Percentiles rank a stretch among this genome's conserved stretches.
phyloP scores from a whole-genome alignment of 139 green algal species.

The Bryopsis sp. region DNA sequence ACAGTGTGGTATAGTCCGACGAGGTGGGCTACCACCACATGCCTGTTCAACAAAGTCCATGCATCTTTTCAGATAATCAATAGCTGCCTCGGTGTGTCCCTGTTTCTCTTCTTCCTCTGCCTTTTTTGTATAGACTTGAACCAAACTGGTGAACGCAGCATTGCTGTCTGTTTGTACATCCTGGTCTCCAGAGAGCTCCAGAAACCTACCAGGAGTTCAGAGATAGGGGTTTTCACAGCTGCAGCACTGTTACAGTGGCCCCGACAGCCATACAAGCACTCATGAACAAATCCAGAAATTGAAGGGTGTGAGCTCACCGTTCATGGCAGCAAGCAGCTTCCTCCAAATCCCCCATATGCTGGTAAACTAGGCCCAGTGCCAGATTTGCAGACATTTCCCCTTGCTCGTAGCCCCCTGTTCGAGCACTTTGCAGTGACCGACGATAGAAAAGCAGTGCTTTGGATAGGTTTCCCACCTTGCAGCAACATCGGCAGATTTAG shows the following conservation, averaged over 20 bases:
- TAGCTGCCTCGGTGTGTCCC: constrained; percentile 21
- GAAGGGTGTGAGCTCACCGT: constrained; percentile 4
- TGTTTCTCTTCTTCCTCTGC: constrained; percentile 34
- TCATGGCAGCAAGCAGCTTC: constrained; percentile 40
- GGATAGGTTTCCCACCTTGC: neutral
- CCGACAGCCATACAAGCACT: too few relatives aligned
- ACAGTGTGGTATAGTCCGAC: too few relatives aligned
- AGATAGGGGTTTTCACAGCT: too few relatives aligned
- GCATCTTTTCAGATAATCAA: constrained; percentile 33
- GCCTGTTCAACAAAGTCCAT: constrained; percentile 29
- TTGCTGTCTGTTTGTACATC: too few relatives aligned
- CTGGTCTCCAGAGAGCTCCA: constrained; percentile 8
- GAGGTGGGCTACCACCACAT: too few relatives aligned
- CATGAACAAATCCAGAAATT: too few relatives aligned
- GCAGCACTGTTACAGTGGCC: too few relatives aligned
- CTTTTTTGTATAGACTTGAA: constrained; percentile 35
- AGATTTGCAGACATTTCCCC: constrained; percentile 25
- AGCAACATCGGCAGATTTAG: neutral
- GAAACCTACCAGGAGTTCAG: too few relatives aligned
- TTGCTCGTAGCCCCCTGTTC: neutral
- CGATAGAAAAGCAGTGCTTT: neutral
- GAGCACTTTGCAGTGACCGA: neutral
- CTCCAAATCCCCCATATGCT: constrained; percentile 31
- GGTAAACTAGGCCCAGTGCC: constrained; percentile 43
- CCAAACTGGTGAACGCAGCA: constrained; percentile 12